These are phyloP conservation scores for Xylariaceae sp. DNA, from an alignment of 2,329 filamentous ascomycete genomes.

Conservation along the genomic window DNA sequence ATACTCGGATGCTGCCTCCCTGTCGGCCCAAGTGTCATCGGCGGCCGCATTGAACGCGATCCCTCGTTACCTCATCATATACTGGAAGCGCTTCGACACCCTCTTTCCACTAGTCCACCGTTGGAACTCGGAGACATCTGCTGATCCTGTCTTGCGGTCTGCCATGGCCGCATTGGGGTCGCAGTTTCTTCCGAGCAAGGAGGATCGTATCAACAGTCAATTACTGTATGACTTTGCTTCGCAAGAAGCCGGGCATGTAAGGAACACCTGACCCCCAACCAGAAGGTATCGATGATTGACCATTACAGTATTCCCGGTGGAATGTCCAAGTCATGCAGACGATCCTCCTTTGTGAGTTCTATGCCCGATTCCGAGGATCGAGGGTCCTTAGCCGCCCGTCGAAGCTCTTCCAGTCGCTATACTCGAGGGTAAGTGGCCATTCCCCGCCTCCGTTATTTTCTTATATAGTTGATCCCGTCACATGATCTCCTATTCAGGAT, in stretches of 20 bases:
- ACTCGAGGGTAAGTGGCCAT: slow-evolving; percentile 47
- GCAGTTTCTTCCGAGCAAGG: slow-evolving; percentile 44
- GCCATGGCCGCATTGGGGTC: slow-evolving; percentile 55
- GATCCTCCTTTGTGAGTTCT: slow-evolving; percentile 51
- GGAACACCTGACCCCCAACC: slow-evolving; percentile 24
- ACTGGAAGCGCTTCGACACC: slow-evolving; percentile 48
- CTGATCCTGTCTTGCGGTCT: slow-evolving; percentile 44
- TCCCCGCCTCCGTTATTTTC: slow-evolving; percentile 29
- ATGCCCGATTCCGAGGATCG: slow-evolving; percentile 49
- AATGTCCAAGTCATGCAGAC: slow-evolving; percentile 48
- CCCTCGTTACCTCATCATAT: slow-evolving; percentile 47
- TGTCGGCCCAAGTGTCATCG: slow-evolving; percentile 36
- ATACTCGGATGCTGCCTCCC: slow-evolving; percentile 34
- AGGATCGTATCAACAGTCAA: slow-evolving; percentile 46
- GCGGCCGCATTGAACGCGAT: slow-evolving; percentile 39
- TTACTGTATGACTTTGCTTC: slow-evolving; percentile 48
- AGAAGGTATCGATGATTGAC: slow-evolving; percentile 8
- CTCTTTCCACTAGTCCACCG: slow-evolving; percentile 48
- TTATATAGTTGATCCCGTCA: slow-evolving; percentile 27
- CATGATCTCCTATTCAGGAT: slow-evolving; percentile 33
- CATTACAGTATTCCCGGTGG: slow-evolving; percentile 43
- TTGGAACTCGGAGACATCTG: slow-evolving; percentile 38
- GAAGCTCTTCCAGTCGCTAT: slow-evolving; percentile 45
- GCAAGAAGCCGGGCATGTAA: slow-evolving; percentile 46
- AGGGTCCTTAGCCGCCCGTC: slow-evolving; percentile 45